These are phyloP conservation scores for Termitomyces sp. DNA, from an alignment of 768 basidiomycete genomes.

Conservation along the genomic window DNA sequence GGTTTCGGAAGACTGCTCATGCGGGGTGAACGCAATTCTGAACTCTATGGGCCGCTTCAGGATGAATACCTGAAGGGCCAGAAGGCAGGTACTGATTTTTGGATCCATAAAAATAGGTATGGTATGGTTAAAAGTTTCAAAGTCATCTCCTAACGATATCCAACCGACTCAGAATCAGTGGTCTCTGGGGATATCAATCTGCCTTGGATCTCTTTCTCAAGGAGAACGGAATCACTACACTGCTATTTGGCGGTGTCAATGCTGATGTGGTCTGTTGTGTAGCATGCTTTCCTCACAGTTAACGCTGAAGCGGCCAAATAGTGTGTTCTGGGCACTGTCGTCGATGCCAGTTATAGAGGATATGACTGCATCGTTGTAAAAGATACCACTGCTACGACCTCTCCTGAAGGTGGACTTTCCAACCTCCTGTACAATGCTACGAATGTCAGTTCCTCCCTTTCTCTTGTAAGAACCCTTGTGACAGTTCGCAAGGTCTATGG, in stretches of 20 bases:
- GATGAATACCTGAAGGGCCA: slow-evolving; percentile 49
- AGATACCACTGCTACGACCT: slow-evolving; percentile 63
- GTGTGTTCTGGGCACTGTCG: slow-evolving; percentile 65
- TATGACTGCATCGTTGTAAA: slow-evolving; percentile 59
- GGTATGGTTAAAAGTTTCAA: neutral
- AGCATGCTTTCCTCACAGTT: neutral
- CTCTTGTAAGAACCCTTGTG: neutral
- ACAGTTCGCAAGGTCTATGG: slow-evolving; percentile 40
- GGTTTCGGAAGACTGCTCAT: slow-evolving; percentile 56
- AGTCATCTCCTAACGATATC: neutral
- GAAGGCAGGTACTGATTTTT: slow-evolving; percentile 57
- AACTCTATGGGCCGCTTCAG: slow-evolving; percentile 63
- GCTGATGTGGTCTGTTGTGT: slow-evolving; percentile 51
- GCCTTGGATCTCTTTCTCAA: slow-evolving; percentile 59
- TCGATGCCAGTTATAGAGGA: slow-evolving; percentile 61
- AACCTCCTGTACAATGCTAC: slow-evolving; percentile 57
- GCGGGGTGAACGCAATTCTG: slow-evolving; percentile 55
- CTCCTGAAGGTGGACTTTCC: slow-evolving; percentile 52
- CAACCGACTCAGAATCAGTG: slow-evolving; percentile 49
- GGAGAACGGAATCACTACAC: slow-evolving; percentile 58
- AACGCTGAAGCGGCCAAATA: slow-evolving; percentile 20
- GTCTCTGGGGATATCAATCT: slow-evolving; percentile 62
- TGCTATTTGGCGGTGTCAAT: slow-evolving; percentile 66
- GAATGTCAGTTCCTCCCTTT: slow-evolving; percentile 37
- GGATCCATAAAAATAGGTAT: slow-evolving; percentile 72